These are phyloP conservation scores for Themeda triandra DNA, from an alignment of 176 grass and related monocot genomes.

Conservation along the genomic window DNA sequence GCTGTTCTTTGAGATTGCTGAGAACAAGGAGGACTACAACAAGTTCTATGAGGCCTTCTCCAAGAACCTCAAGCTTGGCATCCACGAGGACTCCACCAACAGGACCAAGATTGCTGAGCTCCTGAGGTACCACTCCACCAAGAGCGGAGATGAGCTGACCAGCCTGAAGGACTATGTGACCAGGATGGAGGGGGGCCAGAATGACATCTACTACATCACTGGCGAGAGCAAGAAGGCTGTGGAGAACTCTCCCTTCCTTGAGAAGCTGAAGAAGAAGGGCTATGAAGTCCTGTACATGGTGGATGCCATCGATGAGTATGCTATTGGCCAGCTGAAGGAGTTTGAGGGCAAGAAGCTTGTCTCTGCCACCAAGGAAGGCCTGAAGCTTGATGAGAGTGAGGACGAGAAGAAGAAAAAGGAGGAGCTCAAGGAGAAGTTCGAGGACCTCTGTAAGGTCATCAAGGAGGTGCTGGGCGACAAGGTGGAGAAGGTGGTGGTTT, in stretches of 20 bases:
- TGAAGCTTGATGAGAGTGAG: conserved; percentile 92
- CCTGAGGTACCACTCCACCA: conserved; percentile 92
- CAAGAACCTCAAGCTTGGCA: conserved; percentile 96
- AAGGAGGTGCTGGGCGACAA: conserved; percentile 94
- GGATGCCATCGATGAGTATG: conserved; percentile 89
- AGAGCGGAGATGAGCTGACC: conserved; percentile 95
- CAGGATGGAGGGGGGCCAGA: conserved; percentile 99
- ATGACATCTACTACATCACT: conserved; percentile 92
- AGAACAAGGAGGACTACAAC: conserved; percentile 99
- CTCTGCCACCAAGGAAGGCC: conserved; percentile 96
- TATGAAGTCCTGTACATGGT: conserved; percentile 91
- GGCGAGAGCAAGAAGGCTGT: conserved; percentile 99
- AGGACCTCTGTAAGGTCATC: conserved; percentile 92
- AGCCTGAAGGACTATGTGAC: conserved; percentile 99
- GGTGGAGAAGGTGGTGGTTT: conserved; percentile 89
- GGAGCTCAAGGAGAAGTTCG: conserved; percentile 82
- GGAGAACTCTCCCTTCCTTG: conserved; percentile 95
- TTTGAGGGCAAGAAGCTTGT: conserved; percentile 97
- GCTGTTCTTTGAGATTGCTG: conserved; percentile 97
- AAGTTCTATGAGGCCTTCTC: conserved; percentile 99
- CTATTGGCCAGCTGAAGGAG: conserved; percentile 93
- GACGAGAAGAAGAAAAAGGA: conserved; percentile 89
- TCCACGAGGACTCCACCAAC: conserved; percentile 85
- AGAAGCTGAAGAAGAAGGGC: conserved; percentile 93
- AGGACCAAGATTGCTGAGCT: conserved; percentile 87